phyloP scores from a whole-genome alignment of 345 rosid genomes.

The Stellera chamaejasme region DNA sequence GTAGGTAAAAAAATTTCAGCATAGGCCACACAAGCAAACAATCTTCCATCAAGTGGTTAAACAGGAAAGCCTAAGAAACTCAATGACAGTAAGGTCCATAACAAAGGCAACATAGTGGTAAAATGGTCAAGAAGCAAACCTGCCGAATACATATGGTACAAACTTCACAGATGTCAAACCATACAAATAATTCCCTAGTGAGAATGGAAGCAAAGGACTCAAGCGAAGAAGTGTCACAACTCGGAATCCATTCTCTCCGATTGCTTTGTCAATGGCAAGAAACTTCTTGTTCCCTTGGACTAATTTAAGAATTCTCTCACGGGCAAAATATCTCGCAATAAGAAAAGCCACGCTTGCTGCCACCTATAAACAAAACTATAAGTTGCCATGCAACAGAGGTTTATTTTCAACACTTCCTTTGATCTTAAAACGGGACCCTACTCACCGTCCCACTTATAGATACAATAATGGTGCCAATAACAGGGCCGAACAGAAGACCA shows the following conservation, averaged over 20 bases:
- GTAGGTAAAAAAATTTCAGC: no score
- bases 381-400: constrained; percentile 3
- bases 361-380: constrained; percentile 38
- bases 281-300: constrained; percentile 95
- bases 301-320: constrained; percentile 86
- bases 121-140: constrained; percentile 33
- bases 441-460: constrained; percentile 99
- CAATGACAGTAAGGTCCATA: no score
- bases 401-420: neutral
- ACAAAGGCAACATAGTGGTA: neutral
- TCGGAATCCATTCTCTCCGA: constrained; percentile 90
- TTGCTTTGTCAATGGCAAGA: constrained; percentile 95
- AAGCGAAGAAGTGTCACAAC: constrained; percentile 89
- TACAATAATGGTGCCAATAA: constrained; percentile 83
- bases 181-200: constrained; percentile 87
- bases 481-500: constrained; percentile 93
- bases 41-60: no score
- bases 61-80: no score
- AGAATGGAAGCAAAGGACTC: constrained; percentile 96
- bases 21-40: no score
- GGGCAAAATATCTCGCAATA: constrained; percentile 95
- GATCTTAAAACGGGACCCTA: constrained; percentile 1
- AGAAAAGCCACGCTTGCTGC: constrained; percentile 93
- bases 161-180: constrained; percentile 96
- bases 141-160: constrained; percentile 80